A percentile compares a stretch with the other conserved stretches of the same genome.
These are phyloP conservation scores for Lagenidium giganteum DNA, from an alignment of 352 stramenopile species.

Conservation along the genomic window DNA sequence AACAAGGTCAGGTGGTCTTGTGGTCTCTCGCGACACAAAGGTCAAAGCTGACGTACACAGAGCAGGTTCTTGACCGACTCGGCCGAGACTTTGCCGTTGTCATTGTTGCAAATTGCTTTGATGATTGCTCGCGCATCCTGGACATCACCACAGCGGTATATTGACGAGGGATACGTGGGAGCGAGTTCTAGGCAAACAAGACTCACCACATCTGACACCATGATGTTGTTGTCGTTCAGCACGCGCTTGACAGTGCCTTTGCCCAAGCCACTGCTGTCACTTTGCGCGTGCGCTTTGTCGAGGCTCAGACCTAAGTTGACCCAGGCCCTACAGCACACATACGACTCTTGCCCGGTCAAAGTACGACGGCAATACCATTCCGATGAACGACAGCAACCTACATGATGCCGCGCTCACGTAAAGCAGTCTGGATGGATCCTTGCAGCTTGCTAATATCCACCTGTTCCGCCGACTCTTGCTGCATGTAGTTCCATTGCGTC, in stretches of 20 bases:
- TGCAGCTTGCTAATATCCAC: slow-evolving; percentile 49
- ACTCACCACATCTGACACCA: slow-evolving; percentile 58
- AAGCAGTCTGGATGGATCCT: slow-evolving; percentile 24
- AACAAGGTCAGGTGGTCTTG: neutral
- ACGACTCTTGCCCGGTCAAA: neutral
- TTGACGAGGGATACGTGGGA: neutral
- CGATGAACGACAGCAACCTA: slow-evolving; percentile 17
- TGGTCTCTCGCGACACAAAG: neutral
- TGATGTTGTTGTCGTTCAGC: slow-evolving; percentile 37
- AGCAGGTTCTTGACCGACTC: slow-evolving; percentile 59
- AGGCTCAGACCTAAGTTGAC: slow-evolving; percentile 40
- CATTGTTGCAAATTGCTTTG: slow-evolving; percentile 22
- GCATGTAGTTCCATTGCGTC: slow-evolving; percentile 62
- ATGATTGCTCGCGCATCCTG: slow-evolving; percentile 57
- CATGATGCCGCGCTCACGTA: slow-evolving; percentile 44
- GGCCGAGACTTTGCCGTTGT: slow-evolving; percentile 32
- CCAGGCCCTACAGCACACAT: slow-evolving; percentile 29
- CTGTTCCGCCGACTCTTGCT: slow-evolving; percentile 60
- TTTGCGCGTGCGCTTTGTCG: slow-evolving; percentile 36
- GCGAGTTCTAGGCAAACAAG: neutral
- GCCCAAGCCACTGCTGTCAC: slow-evolving; percentile 32
- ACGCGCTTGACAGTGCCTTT: slow-evolving; percentile 53
- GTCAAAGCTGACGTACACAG: slow-evolving; percentile 26
- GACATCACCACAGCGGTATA: neutral
- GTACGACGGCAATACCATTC: neutral